Conservation (phyloP, 345 rosid genomes). For the Brassica nigra region DNA sequence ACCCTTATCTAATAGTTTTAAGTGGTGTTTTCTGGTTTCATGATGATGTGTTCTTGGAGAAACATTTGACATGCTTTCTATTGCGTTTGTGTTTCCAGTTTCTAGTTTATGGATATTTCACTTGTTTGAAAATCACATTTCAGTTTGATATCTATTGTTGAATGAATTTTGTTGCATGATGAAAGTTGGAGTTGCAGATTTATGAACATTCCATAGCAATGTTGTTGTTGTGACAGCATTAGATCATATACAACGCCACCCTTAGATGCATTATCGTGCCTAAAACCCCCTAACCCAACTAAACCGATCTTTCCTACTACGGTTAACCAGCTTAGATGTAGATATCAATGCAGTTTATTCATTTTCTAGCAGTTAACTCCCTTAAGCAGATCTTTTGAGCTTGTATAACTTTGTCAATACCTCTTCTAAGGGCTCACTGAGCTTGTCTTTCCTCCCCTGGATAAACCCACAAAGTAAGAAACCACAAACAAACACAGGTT, state of each 20-base stretch:
- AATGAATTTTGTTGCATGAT: slow-evolving; percentile 6
- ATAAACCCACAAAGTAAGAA: slow-evolving; percentile 1
- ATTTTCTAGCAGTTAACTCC: background rate
- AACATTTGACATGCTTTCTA: slow-evolving; percentile 13
- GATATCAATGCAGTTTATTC: slow-evolving; percentile 8
- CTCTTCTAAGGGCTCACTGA: slow-evolving; percentile 24
- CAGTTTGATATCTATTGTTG: background rate
- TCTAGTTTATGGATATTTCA: background rate
- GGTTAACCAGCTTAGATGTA: background rate
- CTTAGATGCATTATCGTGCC: background rate
- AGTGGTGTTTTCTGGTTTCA: background rate
- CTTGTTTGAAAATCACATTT: slow-evolving; percentile 7
- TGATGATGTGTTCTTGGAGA: background rate
- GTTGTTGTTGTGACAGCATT: background rate
- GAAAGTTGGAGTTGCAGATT: background rate
- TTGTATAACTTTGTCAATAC: slow-evolving; percentile 16
- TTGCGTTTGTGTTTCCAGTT: slow-evolving; percentile 5
- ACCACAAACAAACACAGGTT: slow-evolving; percentile 3
- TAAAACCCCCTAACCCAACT: slow-evolving; percentile 1
- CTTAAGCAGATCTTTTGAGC: slow-evolving; percentile 14
- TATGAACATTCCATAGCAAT: slow-evolving; percentile 3
- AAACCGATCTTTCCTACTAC: slow-evolving; percentile 4
- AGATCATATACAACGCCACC: background rate
- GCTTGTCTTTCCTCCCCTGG: slow-evolving; percentile 20
- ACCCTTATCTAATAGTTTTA: background rate